Conservation (phyloP, 1,139 yeast genomes). For the Suhomyces ambrosiae region DNA sequence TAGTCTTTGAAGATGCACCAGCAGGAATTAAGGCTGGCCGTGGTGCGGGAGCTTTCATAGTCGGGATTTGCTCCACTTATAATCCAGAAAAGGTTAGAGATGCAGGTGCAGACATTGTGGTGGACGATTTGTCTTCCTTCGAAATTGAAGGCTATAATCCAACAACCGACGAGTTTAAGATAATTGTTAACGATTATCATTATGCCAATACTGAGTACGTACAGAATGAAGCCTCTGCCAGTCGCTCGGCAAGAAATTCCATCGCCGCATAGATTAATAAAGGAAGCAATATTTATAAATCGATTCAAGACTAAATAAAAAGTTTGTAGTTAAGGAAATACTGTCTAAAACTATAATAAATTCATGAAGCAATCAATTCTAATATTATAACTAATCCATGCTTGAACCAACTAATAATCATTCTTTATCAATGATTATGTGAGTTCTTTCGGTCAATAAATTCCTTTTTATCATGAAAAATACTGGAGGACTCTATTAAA, state of each 20-base stretch:
- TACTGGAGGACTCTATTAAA: no score
- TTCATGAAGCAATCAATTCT: no score
- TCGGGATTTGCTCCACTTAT: conserved; percentile 83
- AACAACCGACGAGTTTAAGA: conserved; percentile 50
- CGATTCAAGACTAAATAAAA: no score
- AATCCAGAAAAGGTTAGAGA: conserved; percentile 65
- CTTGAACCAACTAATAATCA: no score
- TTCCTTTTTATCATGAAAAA: no score
- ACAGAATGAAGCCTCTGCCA: conserved; percentile 7
- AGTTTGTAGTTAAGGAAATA: no score
- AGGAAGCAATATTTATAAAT: neutral
- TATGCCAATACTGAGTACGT: conserved; percentile 45
- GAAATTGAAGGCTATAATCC: conserved; percentile 44
- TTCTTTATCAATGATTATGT: no score
- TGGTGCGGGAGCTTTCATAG: conserved; percentile 78
- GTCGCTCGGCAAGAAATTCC: conserved; percentile 10
- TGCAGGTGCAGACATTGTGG: conserved; percentile 80
- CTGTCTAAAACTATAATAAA: no score
- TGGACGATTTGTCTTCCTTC: conserved; percentile 62
- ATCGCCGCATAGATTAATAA: conserved; percentile 1
- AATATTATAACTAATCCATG: no score
- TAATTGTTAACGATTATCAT: conserved; percentile 45
- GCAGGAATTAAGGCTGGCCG: conserved; percentile 86
- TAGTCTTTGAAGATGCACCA: conserved; percentile 87
- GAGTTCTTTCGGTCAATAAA: no score